These are phyloP conservation scores for Collybiopsis confluens DNA, from an alignment of 768 basidiomycete species.

Conservation along the genomic window DNA sequence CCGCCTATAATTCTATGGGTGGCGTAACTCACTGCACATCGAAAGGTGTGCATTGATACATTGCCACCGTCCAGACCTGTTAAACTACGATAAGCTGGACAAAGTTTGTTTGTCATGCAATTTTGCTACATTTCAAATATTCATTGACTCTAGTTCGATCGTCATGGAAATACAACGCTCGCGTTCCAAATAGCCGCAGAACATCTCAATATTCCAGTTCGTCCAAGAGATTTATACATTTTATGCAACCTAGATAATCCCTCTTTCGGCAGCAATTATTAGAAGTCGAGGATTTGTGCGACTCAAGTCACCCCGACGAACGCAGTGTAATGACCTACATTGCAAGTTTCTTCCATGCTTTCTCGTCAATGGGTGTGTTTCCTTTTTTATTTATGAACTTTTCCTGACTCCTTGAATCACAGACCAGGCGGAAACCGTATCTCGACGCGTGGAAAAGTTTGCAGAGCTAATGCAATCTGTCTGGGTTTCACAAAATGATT, in stretches of 20 bases:
- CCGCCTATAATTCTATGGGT: constrained; percentile 9
- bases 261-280: constrained; percentile 67
- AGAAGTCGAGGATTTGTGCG: constrained; percentile 94
- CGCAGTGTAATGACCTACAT: constrained; percentile 98
- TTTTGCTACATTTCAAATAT: background rate
- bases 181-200: constrained; percentile 89
- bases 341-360: constrained; percentile 96
- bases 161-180: constrained; percentile 77
- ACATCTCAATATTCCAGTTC: constrained; percentile 84
- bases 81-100: constrained; percentile 84
- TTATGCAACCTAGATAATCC: background rate
- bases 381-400: background rate
- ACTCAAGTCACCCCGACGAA: constrained; percentile 86
- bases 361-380: constrained; percentile 86
- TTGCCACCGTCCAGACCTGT: constrained; percentile 90
- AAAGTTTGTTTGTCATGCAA: constrained; percentile 46
- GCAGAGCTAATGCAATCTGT: constrained; percentile 93
- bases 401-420: constrained; percentile 7
- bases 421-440: constrained; percentile 96
- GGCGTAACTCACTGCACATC: background rate
- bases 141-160: constrained; percentile 50
- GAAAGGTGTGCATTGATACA: constrained; percentile 94
- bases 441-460: constrained; percentile 91
- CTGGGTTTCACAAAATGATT: constrained; percentile 86
- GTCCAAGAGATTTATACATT: constrained; percentile 6